Base-by-base conservation (phyloP, 129 eudicot species). In the Escallonia herrerae region DNA sequence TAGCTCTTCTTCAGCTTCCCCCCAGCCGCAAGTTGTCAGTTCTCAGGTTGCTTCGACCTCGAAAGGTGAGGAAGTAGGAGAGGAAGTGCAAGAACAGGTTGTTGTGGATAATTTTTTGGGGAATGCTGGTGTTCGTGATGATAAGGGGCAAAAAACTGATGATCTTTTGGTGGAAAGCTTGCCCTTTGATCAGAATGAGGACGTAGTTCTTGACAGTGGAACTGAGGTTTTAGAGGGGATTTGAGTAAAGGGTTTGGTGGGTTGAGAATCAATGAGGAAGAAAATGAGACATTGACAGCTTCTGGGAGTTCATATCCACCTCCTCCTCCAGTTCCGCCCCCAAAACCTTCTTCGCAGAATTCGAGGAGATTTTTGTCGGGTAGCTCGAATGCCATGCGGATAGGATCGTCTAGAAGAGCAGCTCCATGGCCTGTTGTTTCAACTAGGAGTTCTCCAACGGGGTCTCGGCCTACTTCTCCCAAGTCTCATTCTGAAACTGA, bases 291-390 rank as follows among this genome's bases (percentile, higher is more conserved):
- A 22, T 76, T 60, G 56, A 78, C 65, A 45, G 43, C 58, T 74
- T 51, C 80, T 58, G 86, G 81, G 40, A 80, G 79, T 66, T 66
- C 95, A 6, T 71, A 77, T 53, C 58, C 72, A 95, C 99, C 98
- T 41, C 98, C 98, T 53, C 80, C 79, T 49, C 99, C 99, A 8
- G 97, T 97, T 2, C 99, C 99, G 3, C 86, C 71, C 42, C 93
- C 95, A 43, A 71, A 75, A 12, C 76, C 84, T 10, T 39, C 73
- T n/a, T 74, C 71, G 71, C 64, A 73, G 3, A 79, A 58, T 58
- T 48, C 80, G 0, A 67, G 93, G 74, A 84, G 93, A 67, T 45
- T 52, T 55, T 14, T 58, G 13, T 65, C 76, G 40, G 72, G 87
- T 43, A 76, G 64, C 14, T 78, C 95, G 7, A 70, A 64, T 73